Percentiles rank a stretch among this genome's conserved stretches.
phyloP scores from a whole-genome alignment of 164 flowering plant species.

The grape (Vitis vinifera) region DNA sequence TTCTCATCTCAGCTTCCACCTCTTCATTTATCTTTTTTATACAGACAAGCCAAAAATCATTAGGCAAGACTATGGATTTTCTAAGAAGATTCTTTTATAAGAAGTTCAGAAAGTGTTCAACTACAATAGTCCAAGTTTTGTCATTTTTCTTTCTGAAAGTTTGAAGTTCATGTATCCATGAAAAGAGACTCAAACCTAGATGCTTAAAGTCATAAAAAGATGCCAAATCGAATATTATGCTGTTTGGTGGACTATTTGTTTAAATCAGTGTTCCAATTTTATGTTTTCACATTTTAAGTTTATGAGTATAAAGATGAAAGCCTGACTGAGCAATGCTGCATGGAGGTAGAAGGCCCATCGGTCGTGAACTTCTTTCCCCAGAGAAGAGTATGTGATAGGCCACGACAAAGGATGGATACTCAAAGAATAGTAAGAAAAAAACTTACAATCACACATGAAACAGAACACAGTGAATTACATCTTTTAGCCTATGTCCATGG shows the following conservation, averaged over 20 bases:
- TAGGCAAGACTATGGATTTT: background rate
- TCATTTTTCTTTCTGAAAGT: background rate
- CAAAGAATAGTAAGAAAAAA: too few species aligned
- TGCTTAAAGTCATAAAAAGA: background rate
- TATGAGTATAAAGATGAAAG: too few species aligned
- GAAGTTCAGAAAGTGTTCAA: background rate
- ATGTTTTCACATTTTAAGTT: too few species aligned
- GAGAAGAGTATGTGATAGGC: too few species aligned
- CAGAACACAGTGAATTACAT: too few species aligned
- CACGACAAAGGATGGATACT: too few species aligned
- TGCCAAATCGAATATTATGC: background rate
- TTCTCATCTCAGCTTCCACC: conserved; percentile 36
- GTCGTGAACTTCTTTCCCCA: too few species aligned
- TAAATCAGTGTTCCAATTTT: background rate
- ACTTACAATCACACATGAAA: too few species aligned
- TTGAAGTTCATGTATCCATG: background rate
- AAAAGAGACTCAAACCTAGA: background rate
- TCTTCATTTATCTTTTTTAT: conserved; percentile 28
- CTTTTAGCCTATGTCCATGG: too few species aligned
- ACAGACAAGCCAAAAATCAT: background rate
- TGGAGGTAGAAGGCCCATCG: too few species aligned
- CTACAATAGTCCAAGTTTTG: background rate
- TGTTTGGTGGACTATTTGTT: background rate
- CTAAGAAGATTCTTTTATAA: background rate
- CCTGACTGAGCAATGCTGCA: too few species aligned